These are phyloP conservation scores for Irpex sp. DNA, from an alignment of 1,284 basidiomycete species.

Conservation along the genomic window DNA sequence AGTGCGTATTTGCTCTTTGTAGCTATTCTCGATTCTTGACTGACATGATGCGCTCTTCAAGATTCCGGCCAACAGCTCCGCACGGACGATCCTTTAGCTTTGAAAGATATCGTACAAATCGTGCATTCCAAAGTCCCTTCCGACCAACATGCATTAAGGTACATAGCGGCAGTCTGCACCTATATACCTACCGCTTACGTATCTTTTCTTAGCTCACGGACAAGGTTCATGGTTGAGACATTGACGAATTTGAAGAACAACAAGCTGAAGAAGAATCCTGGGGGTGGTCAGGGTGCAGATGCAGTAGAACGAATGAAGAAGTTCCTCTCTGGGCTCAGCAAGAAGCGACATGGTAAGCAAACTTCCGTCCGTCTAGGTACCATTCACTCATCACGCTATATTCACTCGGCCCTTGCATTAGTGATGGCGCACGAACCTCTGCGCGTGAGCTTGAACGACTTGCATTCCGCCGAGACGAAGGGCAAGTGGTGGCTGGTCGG, in stretches of 20 bases:
- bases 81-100: constrained; percentile 81
- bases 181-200: not conserved
- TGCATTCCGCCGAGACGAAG: constrained; percentile 79
- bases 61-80: constrained; percentile 85
- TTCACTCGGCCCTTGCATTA: constrained; percentile 25
- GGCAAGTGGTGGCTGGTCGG: constrained; percentile 99
- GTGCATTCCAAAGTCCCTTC: constrained; percentile 72
- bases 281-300: constrained; percentile 59
- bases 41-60: constrained; percentile 24
- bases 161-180: constrained; percentile 9
- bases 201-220: constrained; percentile 60
- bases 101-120: constrained; percentile 83
- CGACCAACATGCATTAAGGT: constrained; percentile 61
- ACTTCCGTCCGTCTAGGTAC: not conserved
- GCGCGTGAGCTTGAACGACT: constrained; percentile 80
- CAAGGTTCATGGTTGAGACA: constrained; percentile 92
- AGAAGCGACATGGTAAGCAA: constrained; percentile 69
- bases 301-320: constrained; percentile 83
- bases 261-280: constrained; percentile 64
- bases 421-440: constrained; percentile 82
- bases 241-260: constrained; percentile 89
- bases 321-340: constrained; percentile 71
- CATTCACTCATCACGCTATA: not conserved
- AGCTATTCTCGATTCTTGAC: too few species aligned
- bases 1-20: constrained; percentile 48